Evolutionary conservation across 495 filamentous ascomycete genomes (phyloP), one percentile per base, ranked within the genome.

Genomic region (Neurospora sp.): DNA sequence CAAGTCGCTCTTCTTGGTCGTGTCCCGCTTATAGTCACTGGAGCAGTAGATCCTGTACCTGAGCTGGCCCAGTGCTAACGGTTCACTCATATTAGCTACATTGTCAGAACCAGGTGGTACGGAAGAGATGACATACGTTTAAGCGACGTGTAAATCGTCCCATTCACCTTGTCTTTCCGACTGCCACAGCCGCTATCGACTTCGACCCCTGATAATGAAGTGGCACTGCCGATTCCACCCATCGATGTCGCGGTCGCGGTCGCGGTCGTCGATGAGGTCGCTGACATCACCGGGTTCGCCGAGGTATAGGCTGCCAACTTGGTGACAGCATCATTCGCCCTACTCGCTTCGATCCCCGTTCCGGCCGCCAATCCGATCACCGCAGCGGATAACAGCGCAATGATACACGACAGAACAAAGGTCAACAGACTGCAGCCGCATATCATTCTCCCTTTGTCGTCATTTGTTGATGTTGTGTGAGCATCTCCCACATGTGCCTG

Each of bases 281-380:
- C 7, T 38, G 41, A 6, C 68, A 71, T 37, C 12, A 74, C 16
- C 8, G 78, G 22, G 22, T 61, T 61, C 12, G 39, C 77, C 10
- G 74, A 59, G 31, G 37, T 80, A 39, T 81, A 44, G 1, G 68
- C 72, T 4, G 75, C 79, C 14, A 83, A 48, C 68, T 75, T 79
- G 40, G 72, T 75, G 40, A 78, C 74, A 9, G 81, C 82, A 22
- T 80, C 76, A 76, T 76, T 85, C 16, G 82, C 83, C 61, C 81
- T 78, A 68, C 74, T 81, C 12, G 83, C 72, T 65, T 84, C 81
- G 16, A 84, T 73, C 16, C 82, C 84, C 3, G 83, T 85, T 8
- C 80, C 82, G 4, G 81, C 83, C 9, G 83, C 83, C 18, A 86
- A 72, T 1, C 82, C 83, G 69, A 86, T 84, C 9, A 84, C 82